A percentile compares a stretch with the other conserved stretches of the same genome.
Evolutionary conservation across 108 stramenopile genomes (phyloP).

Genomic region (Cyclotella choctawhatcheeana): DNA sequence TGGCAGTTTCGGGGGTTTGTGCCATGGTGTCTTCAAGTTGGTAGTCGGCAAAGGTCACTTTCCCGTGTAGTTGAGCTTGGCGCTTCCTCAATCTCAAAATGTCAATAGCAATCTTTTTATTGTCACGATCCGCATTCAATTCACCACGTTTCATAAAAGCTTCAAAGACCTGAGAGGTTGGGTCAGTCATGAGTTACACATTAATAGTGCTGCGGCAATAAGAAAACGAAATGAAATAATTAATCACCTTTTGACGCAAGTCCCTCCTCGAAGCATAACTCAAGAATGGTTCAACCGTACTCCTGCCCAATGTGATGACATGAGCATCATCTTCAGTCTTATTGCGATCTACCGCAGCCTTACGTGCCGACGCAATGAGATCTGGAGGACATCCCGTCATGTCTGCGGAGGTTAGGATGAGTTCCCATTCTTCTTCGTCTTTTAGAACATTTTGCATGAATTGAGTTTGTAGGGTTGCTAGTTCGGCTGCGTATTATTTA

Average conservation of each 20-base stretch:
- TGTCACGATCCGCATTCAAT: constrained; percentile 61
- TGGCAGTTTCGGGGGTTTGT: constrained; percentile 71
- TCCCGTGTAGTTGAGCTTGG: constrained; percentile 63
- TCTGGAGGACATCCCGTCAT: constrained; percentile 68
- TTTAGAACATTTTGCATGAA: constrained; percentile 80
- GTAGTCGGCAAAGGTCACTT: constrained; percentile 67
- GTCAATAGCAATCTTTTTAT: constrained; percentile 60
- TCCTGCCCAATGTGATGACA: constrained; percentile 74
- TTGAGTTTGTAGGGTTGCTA: constrained; percentile 66
- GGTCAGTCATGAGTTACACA: no score
- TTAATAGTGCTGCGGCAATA: no score
- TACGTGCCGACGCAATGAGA: constrained; percentile 64
- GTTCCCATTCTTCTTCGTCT: constrained; percentile 73
- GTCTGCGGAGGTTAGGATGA: constrained; percentile 59
- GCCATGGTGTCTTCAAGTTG: constrained; percentile 82
- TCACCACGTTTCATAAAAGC: constrained; percentile 74
- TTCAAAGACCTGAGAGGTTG: no score
- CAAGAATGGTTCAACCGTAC: constrained; percentile 79
- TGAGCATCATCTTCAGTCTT: constrained; percentile 55
- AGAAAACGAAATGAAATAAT: no score
- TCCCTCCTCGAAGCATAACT: constrained; percentile 62
- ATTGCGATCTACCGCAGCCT: constrained; percentile 71
- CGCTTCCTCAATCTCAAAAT: constrained; percentile 68
- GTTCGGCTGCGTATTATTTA: constrained; percentile 45
- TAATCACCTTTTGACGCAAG: constrained; percentile 61